Base-by-base conservation (phyloP, 495 filamentous ascomycete genomes). In the Aspergillus hancockii region DNA sequence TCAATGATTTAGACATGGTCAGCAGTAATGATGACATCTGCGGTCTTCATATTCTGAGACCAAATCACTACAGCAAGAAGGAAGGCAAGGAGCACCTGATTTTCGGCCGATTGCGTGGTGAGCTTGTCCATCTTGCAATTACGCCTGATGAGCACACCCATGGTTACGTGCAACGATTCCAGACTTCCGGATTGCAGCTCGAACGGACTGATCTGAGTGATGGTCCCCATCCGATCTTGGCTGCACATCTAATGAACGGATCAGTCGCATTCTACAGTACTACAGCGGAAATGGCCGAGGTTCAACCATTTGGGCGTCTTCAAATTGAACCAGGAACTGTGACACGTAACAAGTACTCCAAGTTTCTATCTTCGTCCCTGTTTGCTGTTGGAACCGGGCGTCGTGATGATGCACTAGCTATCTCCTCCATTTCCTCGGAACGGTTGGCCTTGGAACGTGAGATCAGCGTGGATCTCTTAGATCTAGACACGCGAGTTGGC, bases 11-110 rank as follows among this genome's bases (percentile, higher is more conserved):
- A 28, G 72, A 80, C 5, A 68, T 77, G 52, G 62, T 67, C 10
- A 84, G 81, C 59, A 86, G 85, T n/a, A 74, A 75, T 53, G 87
- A 88, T 62, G 87, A 90, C 70, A 82, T 89, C 46, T 83, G 81
- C 34, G 74, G 79, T 13, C 25, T 89, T 14, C 81, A 83, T 64
- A 61, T 89, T 1, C 61, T 89, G 25, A 60, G 70, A 14, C 70
- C 79, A 5, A 61, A 73, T 12, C 77, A 81, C 52, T 60, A 52
- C 50, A 61, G 52, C 21, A 65, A 71, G 57, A 55, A 63, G 18
- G 49, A 19, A 2, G 70, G 70, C 13, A 64, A 68, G 4, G 73
- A 71, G 50, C 69, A 77, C 60, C 28, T 80, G 53, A 76, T 80
- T 8, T 73, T 77, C 55, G 70, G 72, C 34, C 73, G 77, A 16